Evolutionary conservation across 2,329 filamentous ascomycete species (phyloP).

Genomic region (Fusarium sp.): DNA sequence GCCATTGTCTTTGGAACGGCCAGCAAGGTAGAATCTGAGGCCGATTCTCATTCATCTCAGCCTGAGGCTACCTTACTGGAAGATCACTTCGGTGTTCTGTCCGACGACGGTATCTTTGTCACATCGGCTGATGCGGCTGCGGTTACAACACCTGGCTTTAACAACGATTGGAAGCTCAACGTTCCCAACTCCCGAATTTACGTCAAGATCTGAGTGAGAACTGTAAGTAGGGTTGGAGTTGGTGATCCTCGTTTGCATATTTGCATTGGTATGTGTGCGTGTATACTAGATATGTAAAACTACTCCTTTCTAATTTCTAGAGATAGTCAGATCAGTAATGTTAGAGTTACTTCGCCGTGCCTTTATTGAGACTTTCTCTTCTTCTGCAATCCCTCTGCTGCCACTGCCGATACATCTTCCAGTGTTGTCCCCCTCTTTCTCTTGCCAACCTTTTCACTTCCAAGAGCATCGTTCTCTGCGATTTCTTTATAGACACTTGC

Average conservation of each 20-base stretch:
- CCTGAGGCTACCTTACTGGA: constrained; percentile 46
- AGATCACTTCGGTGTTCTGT: constrained; percentile 72
- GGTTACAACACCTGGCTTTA: constrained; percentile 47
- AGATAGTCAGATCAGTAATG: background rate
- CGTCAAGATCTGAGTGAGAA: constrained; percentile 14
- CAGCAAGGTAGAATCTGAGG: constrained; percentile 25
- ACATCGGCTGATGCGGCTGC: constrained; percentile 43
- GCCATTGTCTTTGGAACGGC: constrained; percentile 54
- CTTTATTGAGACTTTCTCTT: constrained; percentile 54
- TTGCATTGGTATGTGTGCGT: background rate
- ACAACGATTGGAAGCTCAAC: constrained; percentile 52
- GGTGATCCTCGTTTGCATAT: background rate
- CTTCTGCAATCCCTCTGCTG: constrained; percentile 61
- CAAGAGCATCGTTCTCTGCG: constrained; percentile 71
- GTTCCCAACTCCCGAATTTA: constrained; percentile 53
- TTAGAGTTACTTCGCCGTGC: background rate
- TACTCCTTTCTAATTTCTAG: constrained; percentile 13
- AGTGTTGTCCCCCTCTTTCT: constrained; percentile 67
- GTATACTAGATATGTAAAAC: constrained; percentile 27
- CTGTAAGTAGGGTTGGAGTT: constrained; percentile 2
- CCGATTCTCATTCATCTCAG: constrained; percentile 3
- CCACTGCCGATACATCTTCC: constrained; percentile 66
- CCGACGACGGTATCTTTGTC: constrained; percentile 71
- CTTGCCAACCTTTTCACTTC: constrained; percentile 68
- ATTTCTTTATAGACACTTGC: constrained; percentile 72